phyloP scores from a whole-genome alignment of 441 rosid genomes.

The Arabidopsis lyrata region DNA sequence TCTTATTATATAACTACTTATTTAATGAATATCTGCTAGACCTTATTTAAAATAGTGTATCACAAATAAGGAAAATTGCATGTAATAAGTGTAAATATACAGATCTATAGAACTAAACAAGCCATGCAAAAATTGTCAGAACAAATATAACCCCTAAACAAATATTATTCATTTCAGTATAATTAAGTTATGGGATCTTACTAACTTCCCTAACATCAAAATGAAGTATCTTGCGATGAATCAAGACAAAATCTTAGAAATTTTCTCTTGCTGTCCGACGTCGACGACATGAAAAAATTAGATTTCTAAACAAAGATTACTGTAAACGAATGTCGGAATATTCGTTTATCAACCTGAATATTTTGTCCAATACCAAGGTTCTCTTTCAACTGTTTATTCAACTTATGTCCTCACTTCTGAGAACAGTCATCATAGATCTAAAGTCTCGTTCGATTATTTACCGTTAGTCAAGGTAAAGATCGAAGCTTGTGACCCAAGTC shows the following conservation, averaged over 20 bases:
- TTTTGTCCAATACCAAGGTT: too few species aligned
- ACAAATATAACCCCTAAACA: not conserved
- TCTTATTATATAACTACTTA: too few species aligned
- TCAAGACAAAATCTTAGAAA: not conserved
- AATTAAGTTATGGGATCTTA: not conserved
- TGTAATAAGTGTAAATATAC: not conserved
- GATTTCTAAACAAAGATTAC: too few species aligned
- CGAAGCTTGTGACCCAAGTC: not conserved
- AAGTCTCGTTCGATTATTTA: not conserved
- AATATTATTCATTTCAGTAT: too few species aligned
- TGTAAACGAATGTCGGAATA: too few species aligned
- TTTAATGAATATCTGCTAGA: not conserved
- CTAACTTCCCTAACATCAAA: not conserved
- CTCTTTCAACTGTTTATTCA: too few species aligned
- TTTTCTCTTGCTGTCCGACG: not conserved
- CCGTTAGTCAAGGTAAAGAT: not conserved
- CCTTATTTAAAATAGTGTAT: not conserved
- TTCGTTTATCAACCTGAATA: too few species aligned
- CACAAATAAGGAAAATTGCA: not conserved
- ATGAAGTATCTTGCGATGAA: not conserved
- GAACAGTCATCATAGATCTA: not conserved
- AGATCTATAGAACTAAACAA: too few species aligned
- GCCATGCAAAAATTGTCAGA: not conserved
- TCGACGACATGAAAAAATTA: not conserved
- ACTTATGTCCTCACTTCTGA: not conserved